Evolutionary conservation across 2,329 filamentous ascomycete species (phyloP).

Genomic region (Paraconiothyrium brasiliense): DNA sequence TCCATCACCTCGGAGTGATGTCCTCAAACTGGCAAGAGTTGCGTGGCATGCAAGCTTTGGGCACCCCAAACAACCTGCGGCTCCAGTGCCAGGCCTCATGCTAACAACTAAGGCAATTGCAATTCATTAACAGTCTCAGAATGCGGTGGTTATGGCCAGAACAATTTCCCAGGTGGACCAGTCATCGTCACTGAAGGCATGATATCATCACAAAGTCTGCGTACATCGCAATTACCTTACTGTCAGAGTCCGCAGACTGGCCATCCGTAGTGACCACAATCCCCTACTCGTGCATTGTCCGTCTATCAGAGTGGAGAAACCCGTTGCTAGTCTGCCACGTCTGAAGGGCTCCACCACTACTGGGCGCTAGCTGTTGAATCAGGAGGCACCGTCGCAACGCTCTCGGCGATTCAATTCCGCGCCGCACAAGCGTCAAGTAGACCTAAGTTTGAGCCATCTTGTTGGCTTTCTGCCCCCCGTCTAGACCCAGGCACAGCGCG

Average conservation of each 20-base stretch:
- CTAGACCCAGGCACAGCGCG: not conserved
- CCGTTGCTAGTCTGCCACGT: conserved; percentile 11
- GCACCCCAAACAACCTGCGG: not conserved
- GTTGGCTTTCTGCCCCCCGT: not conserved
- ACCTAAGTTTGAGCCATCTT: not conserved
- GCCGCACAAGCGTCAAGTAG: conserved; percentile 4
- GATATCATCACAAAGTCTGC: not conserved
- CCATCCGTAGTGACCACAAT: not conserved
- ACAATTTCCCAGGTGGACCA: not conserved
- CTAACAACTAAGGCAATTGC: not conserved
- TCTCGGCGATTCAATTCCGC: not conserved
- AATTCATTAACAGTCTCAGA: not conserved
- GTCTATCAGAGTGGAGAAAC: not conserved
- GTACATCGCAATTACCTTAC: not conserved
- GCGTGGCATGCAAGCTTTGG: not conserved
- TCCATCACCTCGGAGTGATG: not conserved
- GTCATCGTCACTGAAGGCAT: not conserved
- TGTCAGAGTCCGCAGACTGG: not conserved
- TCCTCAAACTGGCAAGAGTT: not conserved
- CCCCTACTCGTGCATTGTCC: not conserved
- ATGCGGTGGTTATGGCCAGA: not conserved
- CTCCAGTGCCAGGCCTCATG: not conserved
- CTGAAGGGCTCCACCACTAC: conserved; percentile 1
- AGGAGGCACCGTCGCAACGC: conserved; percentile 4
- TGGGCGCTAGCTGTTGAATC: conserved; percentile 8